These are phyloP conservation scores for Juncus inflexus DNA, from an alignment of 176 grass and related monocot genomes.

Conservation along the genomic window DNA sequence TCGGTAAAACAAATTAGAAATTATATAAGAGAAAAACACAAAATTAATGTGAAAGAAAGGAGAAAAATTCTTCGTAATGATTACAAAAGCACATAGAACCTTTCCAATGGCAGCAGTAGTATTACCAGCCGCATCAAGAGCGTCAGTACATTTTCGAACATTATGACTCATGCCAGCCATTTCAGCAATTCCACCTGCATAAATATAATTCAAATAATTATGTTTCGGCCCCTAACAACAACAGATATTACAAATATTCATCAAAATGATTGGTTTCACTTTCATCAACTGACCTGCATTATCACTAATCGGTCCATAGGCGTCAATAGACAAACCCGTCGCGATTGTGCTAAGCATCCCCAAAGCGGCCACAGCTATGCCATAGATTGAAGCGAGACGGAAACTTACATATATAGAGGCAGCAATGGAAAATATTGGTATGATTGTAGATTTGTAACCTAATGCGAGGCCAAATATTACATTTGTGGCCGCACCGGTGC, in stretches of 20 bases:
- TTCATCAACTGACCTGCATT: constrained; percentile 33
- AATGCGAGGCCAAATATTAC: constrained; percentile 76
- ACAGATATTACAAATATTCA: no score
- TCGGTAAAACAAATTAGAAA: not conserved
- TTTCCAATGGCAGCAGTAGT: constrained; percentile 83
- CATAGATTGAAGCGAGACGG: constrained; percentile 64
- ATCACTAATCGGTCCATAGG: constrained; percentile 72
- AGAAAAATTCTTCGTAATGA: not conserved
- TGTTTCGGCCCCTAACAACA: no score
- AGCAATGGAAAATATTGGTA: constrained; percentile 54
- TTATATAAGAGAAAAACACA: not conserved
- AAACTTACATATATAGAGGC: constrained; percentile 51
- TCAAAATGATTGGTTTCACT: no score
- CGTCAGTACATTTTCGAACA: constrained; percentile 46
- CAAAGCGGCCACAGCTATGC: constrained; percentile 58
- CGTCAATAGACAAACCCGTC: constrained; percentile 63
- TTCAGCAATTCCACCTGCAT: constrained; percentile 64
- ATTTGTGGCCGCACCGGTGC: constrained; percentile 80
- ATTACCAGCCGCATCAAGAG: constrained; percentile 78
- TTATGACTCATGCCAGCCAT: constrained; percentile 53
- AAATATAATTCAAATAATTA: no score
- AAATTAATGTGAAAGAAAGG: not conserved
- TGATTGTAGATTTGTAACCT: constrained; percentile 75
- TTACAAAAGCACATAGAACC: constrained; percentile 19
- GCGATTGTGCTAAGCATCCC: constrained; percentile 88